A percentile compares a stretch with the other conserved stretches of the same genome.
Evolutionary conservation across 805 yeast genomes (phyloP).

Genomic region (Zygotorulaspora chibaensis): DNA sequence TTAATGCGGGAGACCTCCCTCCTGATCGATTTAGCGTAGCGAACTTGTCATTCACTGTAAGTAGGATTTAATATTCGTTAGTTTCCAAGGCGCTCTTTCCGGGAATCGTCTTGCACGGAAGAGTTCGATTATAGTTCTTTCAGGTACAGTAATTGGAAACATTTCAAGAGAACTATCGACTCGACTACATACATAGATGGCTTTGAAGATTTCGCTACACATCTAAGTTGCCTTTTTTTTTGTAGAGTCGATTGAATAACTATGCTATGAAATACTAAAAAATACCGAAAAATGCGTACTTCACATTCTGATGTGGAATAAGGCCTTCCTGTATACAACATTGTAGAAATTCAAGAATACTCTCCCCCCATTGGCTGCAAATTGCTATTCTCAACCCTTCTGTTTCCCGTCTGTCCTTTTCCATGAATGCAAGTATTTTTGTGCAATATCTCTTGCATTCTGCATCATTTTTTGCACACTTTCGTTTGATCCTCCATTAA

Average conservation of each 20-base stretch:
- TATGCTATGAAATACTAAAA: no score
- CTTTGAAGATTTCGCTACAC: no score
- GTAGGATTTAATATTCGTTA: background rate
- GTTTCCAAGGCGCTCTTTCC: background rate
- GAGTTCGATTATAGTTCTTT: no score
- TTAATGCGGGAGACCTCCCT: background rate
- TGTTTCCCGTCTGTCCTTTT: slow-evolving; percentile 16
- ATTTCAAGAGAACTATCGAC: no score
- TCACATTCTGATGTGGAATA: no score
- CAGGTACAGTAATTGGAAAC: no score
- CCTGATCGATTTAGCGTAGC: background rate
- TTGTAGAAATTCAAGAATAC: no score
- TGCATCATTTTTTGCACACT: slow-evolving; percentile 24
- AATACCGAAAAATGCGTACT: no score
- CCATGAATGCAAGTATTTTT: slow-evolving; percentile 26
- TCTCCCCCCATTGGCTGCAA: background rate
- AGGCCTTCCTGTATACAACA: no score
- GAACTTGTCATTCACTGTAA: background rate
- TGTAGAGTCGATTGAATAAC: no score
- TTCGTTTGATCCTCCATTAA: slow-evolving; percentile 12
- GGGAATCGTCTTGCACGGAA: background rate
- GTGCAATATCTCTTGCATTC: slow-evolving; percentile 24
- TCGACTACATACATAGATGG: no score
- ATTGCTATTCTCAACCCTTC: background rate
- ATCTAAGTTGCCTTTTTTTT: no score